Conservation (phyloP, 345 rosid species). For the Murraya koenigii region DNA sequence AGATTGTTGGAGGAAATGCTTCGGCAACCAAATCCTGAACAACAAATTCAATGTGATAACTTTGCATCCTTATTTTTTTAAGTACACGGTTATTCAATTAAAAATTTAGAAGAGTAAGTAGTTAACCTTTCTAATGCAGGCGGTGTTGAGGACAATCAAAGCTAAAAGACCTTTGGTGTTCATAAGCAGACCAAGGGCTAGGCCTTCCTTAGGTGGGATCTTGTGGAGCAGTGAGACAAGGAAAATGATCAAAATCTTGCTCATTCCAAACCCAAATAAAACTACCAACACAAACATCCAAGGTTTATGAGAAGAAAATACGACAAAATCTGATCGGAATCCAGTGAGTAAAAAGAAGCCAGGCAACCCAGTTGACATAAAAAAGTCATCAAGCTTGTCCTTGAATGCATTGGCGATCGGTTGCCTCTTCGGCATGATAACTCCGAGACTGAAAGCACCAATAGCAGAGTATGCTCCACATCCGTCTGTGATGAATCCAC, state of each 20-base stretch:
- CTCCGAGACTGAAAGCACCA: slow-evolving; percentile 70
- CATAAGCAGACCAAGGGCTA: slow-evolving; percentile 55
- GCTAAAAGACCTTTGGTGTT: slow-evolving; percentile 67
- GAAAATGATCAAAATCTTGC: slow-evolving; percentile 41
- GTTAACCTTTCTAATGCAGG: slow-evolving; percentile 40
- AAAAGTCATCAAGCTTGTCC: slow-evolving; percentile 46
- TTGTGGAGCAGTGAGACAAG: slow-evolving; percentile 25
- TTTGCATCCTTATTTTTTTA: no score
- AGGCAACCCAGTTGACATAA: slow-evolving; percentile 43
- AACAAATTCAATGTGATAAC: not conserved
- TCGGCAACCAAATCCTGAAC: slow-evolving; percentile 38
- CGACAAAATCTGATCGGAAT: slow-evolving; percentile 19
- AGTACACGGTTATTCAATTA: not conserved
- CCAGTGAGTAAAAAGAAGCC: slow-evolving; percentile 50
- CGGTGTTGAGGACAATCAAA: slow-evolving; percentile 42
- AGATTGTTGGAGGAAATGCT: slow-evolving; percentile 37
- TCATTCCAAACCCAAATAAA: slow-evolving; percentile 12
- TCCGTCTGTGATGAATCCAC: slow-evolving; percentile 43
- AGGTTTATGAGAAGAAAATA: not conserved
- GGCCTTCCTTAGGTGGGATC: slow-evolving; percentile 34
- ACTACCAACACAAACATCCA: slow-evolving; percentile 5
- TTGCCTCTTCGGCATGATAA: slow-evolving; percentile 47
- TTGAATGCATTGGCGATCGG: slow-evolving; percentile 22
- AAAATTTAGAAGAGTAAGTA: not conserved
- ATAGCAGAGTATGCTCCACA: slow-evolving; percentile 50